Evolutionary conservation across 1,284 basidiomycete genomes (phyloP), one percentile per base, ranked within the genome.

Genomic region (Cutaneotrichosporon spelunceum): DNA sequence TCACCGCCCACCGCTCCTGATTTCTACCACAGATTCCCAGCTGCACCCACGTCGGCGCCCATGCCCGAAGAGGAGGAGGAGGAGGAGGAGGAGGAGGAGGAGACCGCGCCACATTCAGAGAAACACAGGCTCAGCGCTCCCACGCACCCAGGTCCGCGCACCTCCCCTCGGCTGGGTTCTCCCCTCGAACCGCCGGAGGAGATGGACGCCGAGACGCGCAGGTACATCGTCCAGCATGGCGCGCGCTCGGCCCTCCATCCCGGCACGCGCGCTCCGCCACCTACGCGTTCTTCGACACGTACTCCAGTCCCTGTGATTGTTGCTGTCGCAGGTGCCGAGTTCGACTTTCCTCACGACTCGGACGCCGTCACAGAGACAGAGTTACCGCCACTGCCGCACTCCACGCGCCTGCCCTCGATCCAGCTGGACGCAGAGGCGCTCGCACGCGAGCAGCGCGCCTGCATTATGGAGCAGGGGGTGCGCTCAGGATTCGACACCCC

Each of bases 211-310:
- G 29, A 53, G 33, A 23, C 34, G 33, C 34, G 34, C n/a, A 33
- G 33, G 34, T 53, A 53, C 33, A 53, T 53, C 6, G 23, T 48
- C 23, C 23, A 48, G 45, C 45, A 48, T 16, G 45, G 45, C 23
- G 26, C 45, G 26, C 45, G 26, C 24, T 24, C 45, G 23, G 23
- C 45, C 6, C 16, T 48, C 8, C 1, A 27, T 23, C 45, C 23
- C 23, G 45, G 23, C 10, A 21, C 24, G 23, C 24, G 27, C 19
- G 7, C n/a, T 5, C 2, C 16, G 2, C 48, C 48, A 19, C 27
- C 27, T 8, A 19, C 13, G 14, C 26, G 48, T 4, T 13, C 48
- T 19, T 3, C 27, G 2, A 1, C 27, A 1, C 24, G 8, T 4
- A 26, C 33, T 1, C 23, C 34, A 7, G 29, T n/a, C 1, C 24